Evolutionary conservation across 139 green algal genomes (phyloP).

Genomic region (Micractinium conductrix): DNA sequence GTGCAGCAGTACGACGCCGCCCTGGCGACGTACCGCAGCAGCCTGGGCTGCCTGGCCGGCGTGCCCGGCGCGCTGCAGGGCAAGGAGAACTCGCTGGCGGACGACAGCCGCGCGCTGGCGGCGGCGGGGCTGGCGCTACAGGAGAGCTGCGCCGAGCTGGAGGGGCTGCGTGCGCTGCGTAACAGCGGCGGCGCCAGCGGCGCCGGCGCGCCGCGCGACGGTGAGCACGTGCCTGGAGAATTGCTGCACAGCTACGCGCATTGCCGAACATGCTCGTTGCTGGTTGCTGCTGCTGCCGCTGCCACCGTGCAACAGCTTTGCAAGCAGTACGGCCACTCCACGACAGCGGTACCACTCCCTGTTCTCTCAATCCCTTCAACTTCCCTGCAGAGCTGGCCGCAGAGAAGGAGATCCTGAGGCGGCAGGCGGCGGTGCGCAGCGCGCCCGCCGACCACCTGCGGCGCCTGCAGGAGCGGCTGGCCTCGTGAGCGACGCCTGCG

Average conservation of each 20-base stretch:
- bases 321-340: background rate
- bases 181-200: background rate
- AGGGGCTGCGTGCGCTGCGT: background rate
- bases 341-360: background rate
- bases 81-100: conserved; percentile 50
- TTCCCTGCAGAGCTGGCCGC: conserved; percentile 29
- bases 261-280: no score
- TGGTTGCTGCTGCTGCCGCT: background rate
- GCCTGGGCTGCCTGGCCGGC: conserved; percentile 3
- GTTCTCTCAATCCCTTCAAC: background rate
- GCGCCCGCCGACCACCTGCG: conserved; percentile 33
- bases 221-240: no score
- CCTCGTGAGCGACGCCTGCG: background rate
- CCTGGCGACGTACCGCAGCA: background rate
- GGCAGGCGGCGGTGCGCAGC: conserved; percentile 22
- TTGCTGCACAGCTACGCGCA: no score
- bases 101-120: conserved; percentile 48
- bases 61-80: conserved; percentile 28
- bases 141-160: conserved; percentile 5
- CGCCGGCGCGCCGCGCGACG: background rate
- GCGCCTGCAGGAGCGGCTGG: conserved; percentile 28
- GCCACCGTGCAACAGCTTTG: background rate
- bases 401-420: conserved; percentile 32
- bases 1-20: conserved; percentile 2
- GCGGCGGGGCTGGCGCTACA: conserved; percentile 26